Percentiles rank a stretch among this genome's conserved stretches.
phyloP scores from a whole-genome alignment of 2,329 filamentous ascomycete genomes.

The Ophiognomonia clavigignenti-juglandacearum region DNA sequence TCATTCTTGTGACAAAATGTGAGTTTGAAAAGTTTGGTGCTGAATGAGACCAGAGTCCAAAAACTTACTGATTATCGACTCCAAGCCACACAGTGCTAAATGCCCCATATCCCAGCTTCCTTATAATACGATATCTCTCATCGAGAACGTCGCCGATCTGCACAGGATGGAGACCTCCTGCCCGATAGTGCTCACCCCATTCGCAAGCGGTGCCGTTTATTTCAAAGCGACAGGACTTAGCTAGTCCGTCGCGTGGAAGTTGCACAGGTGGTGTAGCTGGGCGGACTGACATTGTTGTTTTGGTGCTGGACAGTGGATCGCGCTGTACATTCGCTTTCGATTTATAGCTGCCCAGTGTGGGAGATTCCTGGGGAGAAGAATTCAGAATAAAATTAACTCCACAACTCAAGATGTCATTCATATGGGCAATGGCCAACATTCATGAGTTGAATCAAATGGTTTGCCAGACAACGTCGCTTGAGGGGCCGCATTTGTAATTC shows the following conservation, averaged over 20 bases:
- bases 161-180: slow-evolving; percentile 35
- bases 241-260: not conserved
- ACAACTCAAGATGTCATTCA: not conserved
- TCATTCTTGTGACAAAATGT: not conserved
- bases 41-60: not conserved
- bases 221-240: not conserved
- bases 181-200: not conserved
- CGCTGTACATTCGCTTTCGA: not conserved
- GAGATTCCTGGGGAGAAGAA: not conserved
- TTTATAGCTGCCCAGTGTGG: not conserved
- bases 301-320: not conserved
- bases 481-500: too few species aligned
- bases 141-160: slow-evolving; percentile 34
- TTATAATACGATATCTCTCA: slow-evolving; percentile 32
- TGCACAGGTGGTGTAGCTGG: not conserved
- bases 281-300: not conserved
- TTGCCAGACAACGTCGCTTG: too few species aligned
- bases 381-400: not conserved
- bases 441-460: too few species aligned
- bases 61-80: not conserved
- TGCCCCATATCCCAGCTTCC: slow-evolving; percentile 37
- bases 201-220: not conserved
- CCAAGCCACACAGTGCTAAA: slow-evolving; percentile 39
- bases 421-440: too few species aligned
- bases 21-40: not conserved